A percentile compares a stretch with the other conserved stretches of the same genome.
These are phyloP conservation scores for Rosa multiflora DNA, from an alignment of 306 rosid species.

Conservation along the genomic window DNA sequence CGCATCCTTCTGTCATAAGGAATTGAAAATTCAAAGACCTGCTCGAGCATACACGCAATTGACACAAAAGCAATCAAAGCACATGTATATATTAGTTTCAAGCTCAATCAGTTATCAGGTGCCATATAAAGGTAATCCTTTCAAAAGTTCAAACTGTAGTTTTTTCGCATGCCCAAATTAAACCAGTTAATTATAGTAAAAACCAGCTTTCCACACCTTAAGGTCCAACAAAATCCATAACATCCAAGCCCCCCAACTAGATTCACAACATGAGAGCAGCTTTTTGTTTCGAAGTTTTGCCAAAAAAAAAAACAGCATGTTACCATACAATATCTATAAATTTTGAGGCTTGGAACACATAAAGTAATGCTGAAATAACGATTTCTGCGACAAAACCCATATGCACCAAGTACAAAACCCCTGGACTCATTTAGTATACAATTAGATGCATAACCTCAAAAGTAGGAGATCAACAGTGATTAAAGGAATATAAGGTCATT, in stretches of 20 bases:
- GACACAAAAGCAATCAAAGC: slow-evolving; percentile 29
- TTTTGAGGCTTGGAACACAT: slow-evolving; percentile 13
- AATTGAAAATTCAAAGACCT: slow-evolving; percentile 4
- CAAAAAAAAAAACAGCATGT: slow-evolving; percentile 21
- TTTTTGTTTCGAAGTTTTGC: slow-evolving; percentile 29
- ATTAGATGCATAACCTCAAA: slow-evolving; percentile 40
- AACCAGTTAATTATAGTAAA: slow-evolving; percentile 3
- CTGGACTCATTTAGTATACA: slow-evolving; percentile 22
- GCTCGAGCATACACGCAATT: slow-evolving; percentile 27
- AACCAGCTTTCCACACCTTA: slow-evolving; percentile 29
- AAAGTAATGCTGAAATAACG: slow-evolving; percentile 26
- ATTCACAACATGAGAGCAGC: slow-evolving; percentile 35
- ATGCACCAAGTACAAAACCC: slow-evolving; percentile 36
- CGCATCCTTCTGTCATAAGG: slow-evolving; percentile 5
- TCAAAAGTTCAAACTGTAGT: background rate
- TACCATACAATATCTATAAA: slow-evolving; percentile 14
- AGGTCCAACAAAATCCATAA: slow-evolving; percentile 34
- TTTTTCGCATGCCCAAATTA: background rate
- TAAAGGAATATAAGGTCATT: slow-evolving; percentile 30
- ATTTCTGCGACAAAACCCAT: slow-evolving; percentile 27
- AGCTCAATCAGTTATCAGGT: slow-evolving; percentile 10
- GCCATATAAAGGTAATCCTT: slow-evolving; percentile 8
- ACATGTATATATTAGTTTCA: background rate
- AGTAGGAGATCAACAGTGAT: slow-evolving; percentile 31
- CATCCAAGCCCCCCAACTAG: slow-evolving; percentile 25